Evolutionary conservation across 2,329 filamentous ascomycete species (phyloP).

Genomic region (Aspergillus oerlinghausenensis): DNA sequence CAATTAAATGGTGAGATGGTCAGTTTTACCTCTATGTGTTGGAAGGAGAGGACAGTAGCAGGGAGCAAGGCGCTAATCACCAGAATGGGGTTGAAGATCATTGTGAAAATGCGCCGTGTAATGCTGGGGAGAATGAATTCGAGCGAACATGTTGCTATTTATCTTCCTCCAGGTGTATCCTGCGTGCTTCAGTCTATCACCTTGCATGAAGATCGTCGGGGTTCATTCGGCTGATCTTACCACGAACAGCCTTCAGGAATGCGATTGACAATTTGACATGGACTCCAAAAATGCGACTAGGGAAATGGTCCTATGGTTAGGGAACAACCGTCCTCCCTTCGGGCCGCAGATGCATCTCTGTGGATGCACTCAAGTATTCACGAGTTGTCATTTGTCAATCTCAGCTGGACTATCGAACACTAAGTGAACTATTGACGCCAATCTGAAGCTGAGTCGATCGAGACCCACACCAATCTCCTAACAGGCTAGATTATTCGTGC

Average conservation of each 20-base stretch:
- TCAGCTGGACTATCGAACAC: neutral
- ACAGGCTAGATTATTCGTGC: too few relatives aligned
- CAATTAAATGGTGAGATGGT: neutral
- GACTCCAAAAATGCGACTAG: too few relatives aligned
- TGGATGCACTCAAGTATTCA: neutral
- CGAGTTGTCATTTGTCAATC: neutral
- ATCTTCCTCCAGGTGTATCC: neutral
- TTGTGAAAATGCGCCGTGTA: neutral
- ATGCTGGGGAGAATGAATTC: neutral
- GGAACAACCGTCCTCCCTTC: neutral
- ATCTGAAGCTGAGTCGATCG: neutral
- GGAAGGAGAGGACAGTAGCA: neutral
- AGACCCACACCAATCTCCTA: neutral
- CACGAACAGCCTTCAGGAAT: too few relatives aligned
- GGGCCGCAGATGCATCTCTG: neutral
- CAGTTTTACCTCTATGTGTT: neutral
- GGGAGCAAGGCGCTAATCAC: neutral
- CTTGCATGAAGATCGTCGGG: neutral
- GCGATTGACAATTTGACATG: too few relatives aligned
- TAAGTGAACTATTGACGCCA: neutral
- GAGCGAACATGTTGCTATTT: neutral
- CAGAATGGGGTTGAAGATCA: neutral
- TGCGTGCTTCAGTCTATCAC: neutral
- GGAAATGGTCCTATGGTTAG: neutral
- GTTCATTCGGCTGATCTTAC: too few relatives aligned